Conservation (phyloP, 352 stramenopile species). For the Pilasporangium apinafurcum region DNA sequence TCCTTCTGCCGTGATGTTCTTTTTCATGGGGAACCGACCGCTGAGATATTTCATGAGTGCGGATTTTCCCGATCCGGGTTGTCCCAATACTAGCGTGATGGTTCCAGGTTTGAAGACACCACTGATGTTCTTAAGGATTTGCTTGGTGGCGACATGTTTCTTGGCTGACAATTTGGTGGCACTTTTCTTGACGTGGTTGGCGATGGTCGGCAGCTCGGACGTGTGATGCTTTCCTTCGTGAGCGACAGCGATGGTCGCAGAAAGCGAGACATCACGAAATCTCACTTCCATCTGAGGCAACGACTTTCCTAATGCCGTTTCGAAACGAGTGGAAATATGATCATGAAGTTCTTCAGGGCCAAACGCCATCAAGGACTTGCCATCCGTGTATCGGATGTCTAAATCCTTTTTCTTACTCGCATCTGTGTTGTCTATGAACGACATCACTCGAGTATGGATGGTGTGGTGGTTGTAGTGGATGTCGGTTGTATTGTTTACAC, state of each 20-base stretch:
- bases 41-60: conserved; percentile 47
- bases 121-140: conserved; percentile 28
- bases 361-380: conserved; percentile 7
- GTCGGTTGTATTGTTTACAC: too few relatives aligned
- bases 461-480: too few relatives aligned
- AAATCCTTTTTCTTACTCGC: too few relatives aligned
- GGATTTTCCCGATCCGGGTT: conserved; percentile 40
- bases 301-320: conserved; percentile 5
- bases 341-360: conserved; percentile 3
- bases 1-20: conserved; percentile 24
- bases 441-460: too few relatives aligned
- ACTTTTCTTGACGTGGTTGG: conserved; percentile 13
- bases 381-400: too few relatives aligned
- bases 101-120: conserved; percentile 32
- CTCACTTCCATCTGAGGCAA: conserved; percentile 17
- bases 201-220: conserved; percentile 12
- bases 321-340: background rate
- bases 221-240: conserved; percentile 5
- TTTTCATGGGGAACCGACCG: conserved; percentile 20
- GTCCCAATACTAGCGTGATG: conserved; percentile 43
- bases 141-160: conserved; percentile 21
- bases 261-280: conserved; percentile 24
- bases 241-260: conserved; percentile 17
- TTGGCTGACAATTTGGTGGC: conserved; percentile 12
- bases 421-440: too few relatives aligned